Conservation (phyloP, 495 filamentous ascomycete species). For the Oidiodendron maius region DNA sequence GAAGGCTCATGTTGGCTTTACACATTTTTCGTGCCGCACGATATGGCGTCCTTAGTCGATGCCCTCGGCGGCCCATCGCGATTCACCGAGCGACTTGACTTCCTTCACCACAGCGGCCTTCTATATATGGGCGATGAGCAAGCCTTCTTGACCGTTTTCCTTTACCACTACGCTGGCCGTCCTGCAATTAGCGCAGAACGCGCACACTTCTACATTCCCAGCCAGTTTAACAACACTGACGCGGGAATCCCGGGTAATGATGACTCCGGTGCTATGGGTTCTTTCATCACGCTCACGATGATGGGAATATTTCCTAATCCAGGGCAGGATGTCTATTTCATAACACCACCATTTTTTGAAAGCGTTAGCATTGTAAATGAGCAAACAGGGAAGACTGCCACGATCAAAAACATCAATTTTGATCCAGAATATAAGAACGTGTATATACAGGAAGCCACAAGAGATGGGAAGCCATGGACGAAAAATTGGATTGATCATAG, state of each 20-base stretch:
- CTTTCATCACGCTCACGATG: conserved; percentile 61
- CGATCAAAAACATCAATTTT: conserved; percentile 52
- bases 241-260: conserved; percentile 64
- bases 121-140: conserved; percentile 68
- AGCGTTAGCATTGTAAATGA: conserved; percentile 54
- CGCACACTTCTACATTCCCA: conserved; percentile 58
- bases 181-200: conserved; percentile 55
- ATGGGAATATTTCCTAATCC: conserved; percentile 66
- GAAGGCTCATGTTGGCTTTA: conserved; percentile 68
- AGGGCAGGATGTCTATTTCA: conserved; percentile 68
- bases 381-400: conserved; percentile 54
- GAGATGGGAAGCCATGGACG: conserved; percentile 55
- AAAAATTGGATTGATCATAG: conserved; percentile 69
- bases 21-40: conserved; percentile 61
- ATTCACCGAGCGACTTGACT: conserved; percentile 58
- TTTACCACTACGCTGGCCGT: conserved; percentile 65
- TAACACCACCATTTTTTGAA: conserved; percentile 60
- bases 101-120: conserved; percentile 57
- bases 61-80: conserved; percentile 49
- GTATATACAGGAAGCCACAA: conserved; percentile 61
- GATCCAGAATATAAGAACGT: conserved; percentile 52
- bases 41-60: conserved; percentile 54
- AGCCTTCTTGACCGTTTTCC: conserved; percentile 58
- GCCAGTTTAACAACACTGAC: conserved; percentile 52
- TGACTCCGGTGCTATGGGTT: conserved; percentile 64